Evolutionary conservation across 176 grass and related monocot species (phyloP), one percentile per base, ranked within the genome.

Genomic region (Dendrocalamus sinicus): DNA sequence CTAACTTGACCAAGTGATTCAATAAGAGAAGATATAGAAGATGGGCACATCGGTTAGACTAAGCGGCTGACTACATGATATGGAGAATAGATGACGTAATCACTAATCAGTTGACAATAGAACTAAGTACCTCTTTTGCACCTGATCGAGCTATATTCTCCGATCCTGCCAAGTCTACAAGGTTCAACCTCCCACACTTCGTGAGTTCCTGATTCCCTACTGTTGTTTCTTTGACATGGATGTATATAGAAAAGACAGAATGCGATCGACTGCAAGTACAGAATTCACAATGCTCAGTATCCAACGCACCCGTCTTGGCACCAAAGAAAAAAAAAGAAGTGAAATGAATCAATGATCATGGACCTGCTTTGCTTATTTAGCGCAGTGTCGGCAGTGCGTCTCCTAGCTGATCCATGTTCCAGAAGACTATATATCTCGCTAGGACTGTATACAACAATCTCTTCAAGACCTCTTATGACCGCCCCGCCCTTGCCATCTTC

Each of bases 331-430:
- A 52, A 43, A 67, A 50, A 9, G 62, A 59, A 84, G 47, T 32
- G 14, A 52, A n/a, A n/a, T n/a, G n/a, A n/a, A n/a, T n/a, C n/a
- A 80, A 87, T 75, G 60, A 63, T 59, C 59, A 82, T 73, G 37
- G 44, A 97, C 95, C 95, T 94, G 95, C 95, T 97, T 87, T 97
- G 95, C 87, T 93, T 97, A 86, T 97, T 97, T 58, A 88, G 48
- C 24, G 88, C 39, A 43, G 95, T 94, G 76, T 93, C 90, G 46
- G 89, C 90, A 65, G 92, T 92, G 78, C 95, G 92, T 76, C 95
- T 94, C 81, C 84, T 97, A 85, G 88, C 67, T 65, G 92, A 94
- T 48, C 95, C 95, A 72, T 39, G 73, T 85, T 94, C 89, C 50
- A 97, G 80, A 35, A 94, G 88, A 43, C 53, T 70, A 78, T 94